phyloP scores from a whole-genome alignment of 2,329 filamentous ascomycete species.

The Thielaviopsis populi region DNA sequence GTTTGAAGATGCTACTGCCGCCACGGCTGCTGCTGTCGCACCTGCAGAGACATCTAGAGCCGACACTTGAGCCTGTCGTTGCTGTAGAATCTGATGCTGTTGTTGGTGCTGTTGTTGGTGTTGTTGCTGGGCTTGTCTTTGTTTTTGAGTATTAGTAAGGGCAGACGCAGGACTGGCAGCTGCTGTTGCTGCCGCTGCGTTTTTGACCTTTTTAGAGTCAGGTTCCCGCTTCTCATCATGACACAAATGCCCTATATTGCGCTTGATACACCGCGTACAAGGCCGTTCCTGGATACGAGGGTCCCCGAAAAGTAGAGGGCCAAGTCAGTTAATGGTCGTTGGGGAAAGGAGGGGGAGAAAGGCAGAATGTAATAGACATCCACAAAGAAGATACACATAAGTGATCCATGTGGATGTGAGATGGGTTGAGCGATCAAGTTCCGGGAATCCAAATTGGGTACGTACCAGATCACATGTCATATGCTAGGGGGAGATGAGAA shows the following conservation, averaged over 20 bases:
- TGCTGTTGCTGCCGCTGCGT: constrained; percentile 33
- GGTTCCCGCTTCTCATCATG: constrained; percentile 91
- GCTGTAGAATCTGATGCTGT: constrained; percentile 23
- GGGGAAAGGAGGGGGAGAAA: constrained; percentile 19
- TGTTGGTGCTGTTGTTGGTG: constrained; percentile 21
- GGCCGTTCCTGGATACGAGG: constrained; percentile 59
- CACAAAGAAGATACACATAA: background rate
- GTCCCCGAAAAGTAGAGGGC: constrained; percentile 20
- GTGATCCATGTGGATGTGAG: background rate
- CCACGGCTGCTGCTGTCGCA: constrained; percentile 15
- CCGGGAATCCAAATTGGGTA: constrained; percentile 20
- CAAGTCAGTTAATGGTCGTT: constrained; percentile 19
- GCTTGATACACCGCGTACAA: constrained; percentile 94
- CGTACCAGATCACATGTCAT: constrained; percentile 87
- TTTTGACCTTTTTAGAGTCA: constrained; percentile 65
- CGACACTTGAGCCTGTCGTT: constrained; percentile 13
- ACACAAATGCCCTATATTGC: constrained; percentile 95
- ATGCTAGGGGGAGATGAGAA: constrained; percentile 39
- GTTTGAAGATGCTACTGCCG: constrained; percentile 6
- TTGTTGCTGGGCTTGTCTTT: constrained; percentile 22
- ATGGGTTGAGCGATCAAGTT: background rate
- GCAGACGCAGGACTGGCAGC: background rate
- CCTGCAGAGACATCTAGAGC: constrained; percentile 15
- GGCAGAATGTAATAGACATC: constrained; percentile 1
- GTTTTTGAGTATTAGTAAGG: constrained; percentile 18